Conservation (phyloP, 176 grass and related monocot species). For the Bothriochloa decipiens region DNA sequence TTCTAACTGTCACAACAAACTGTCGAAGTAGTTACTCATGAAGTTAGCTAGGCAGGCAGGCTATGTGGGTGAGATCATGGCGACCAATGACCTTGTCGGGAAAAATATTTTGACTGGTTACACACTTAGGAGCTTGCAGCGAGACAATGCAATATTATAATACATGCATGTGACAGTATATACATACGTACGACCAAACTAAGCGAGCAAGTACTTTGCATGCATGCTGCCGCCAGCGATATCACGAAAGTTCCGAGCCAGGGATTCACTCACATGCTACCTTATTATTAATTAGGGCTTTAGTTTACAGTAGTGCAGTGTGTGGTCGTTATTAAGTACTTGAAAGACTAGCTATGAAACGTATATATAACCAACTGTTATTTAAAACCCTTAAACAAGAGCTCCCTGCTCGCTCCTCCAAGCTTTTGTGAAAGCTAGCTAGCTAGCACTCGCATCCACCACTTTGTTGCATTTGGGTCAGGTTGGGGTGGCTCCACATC, state of each 20-base stretch:
- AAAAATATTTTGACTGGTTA: neutral
- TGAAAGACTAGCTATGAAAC: neutral
- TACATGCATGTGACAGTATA: neutral
- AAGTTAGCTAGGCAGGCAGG: neutral
- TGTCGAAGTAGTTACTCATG: slow-evolving; percentile 17
- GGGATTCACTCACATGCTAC: slow-evolving; percentile 40
- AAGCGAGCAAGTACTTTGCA: neutral
- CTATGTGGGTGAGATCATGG: slow-evolving; percentile 38
- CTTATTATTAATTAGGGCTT: neutral
- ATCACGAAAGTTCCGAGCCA: slow-evolving; percentile 46
- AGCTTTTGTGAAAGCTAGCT: slow-evolving; percentile 49
- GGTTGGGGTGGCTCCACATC: slow-evolving; percentile 61
- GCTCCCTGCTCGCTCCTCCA: neutral
- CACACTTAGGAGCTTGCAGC: neutral
- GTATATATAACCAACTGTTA: slow-evolving; percentile 4
- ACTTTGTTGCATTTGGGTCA: slow-evolving; percentile 37
- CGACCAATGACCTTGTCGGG: slow-evolving; percentile 51
- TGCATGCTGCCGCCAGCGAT: slow-evolving; percentile 12
- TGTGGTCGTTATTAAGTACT: slow-evolving; percentile 13
- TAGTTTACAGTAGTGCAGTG: neutral
- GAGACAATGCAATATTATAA: neutral
- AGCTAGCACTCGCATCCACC: slow-evolving; percentile 14
- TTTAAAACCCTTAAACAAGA: slow-evolving; percentile 16
- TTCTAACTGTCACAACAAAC: slow-evolving; percentile 48
- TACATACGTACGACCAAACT: slow-evolving; percentile 27